A percentile compares a stretch with the other conserved stretches of the same genome.
Conservation (phyloP, 192 early-diverging fungal genomes). For the Allomyces macrogynus region DNA sequence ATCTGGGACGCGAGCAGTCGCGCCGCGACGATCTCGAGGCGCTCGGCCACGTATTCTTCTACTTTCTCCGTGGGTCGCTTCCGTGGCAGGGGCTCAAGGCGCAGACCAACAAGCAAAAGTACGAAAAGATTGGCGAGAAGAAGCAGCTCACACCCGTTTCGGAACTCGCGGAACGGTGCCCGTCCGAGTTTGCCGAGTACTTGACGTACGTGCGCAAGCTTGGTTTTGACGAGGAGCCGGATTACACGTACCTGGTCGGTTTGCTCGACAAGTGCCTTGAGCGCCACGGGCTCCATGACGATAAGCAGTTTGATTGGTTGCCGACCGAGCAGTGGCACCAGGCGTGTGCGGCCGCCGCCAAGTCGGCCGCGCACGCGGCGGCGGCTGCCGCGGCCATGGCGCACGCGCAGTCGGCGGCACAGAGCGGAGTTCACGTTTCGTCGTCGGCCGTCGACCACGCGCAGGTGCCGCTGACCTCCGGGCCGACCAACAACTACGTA, state of each 20-base stretch:
- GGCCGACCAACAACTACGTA: too few relatives aligned
- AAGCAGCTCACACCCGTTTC: conserved; percentile 79
- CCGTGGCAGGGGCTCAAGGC: conserved; percentile 98
- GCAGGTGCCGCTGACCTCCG: too few relatives aligned
- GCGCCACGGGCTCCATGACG: conserved; percentile 53
- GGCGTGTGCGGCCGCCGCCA: not conserved
- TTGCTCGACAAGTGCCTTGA: conserved; percentile 61
- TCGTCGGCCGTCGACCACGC: too few relatives aligned
- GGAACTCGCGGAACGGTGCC: conserved; percentile 78
- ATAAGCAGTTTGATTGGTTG: conserved; percentile 95
- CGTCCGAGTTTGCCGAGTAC: conserved; percentile 81
- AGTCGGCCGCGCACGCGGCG: too few relatives aligned
- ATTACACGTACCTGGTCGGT: conserved; percentile 79
- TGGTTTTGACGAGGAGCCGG: conserved; percentile 90
- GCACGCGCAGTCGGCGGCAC: too few relatives aligned
- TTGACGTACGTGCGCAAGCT: conserved; percentile 76
- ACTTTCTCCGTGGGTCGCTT: conserved; percentile 79
- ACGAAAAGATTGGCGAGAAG: conserved; percentile 98
- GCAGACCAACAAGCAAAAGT: conserved; percentile 96
- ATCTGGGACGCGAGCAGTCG: conserved; percentile 91
- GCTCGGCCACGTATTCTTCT: conserved; percentile 96
- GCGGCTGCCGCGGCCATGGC: too few relatives aligned
- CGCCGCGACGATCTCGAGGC: conserved; percentile 93
- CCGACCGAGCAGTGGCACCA: not conserved
- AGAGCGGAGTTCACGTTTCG: too few relatives aligned